These are phyloP conservation scores for Hymenoscyphus fraxineus DNA, from an alignment of 2,329 filamentous ascomycete genomes.

Conservation along the genomic window DNA sequence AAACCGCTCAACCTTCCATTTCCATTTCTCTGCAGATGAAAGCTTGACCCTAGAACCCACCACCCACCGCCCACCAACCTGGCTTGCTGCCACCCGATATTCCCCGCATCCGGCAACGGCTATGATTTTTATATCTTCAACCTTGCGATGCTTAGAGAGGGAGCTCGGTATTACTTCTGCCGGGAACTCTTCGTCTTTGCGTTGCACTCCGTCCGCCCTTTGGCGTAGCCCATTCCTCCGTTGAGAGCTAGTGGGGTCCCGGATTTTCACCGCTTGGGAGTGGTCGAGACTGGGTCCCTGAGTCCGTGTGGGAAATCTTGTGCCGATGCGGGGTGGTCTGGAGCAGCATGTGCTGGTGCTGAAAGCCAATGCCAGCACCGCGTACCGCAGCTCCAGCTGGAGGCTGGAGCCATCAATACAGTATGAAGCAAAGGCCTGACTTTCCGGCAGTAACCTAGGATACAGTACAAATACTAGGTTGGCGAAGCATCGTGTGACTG, in stretches of 20 bases:
- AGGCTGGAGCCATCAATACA: not conserved
- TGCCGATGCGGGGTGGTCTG: conserved; percentile 5
- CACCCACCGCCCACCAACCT: no score
- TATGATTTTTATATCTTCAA: conserved; percentile 1
- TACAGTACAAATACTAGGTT: not conserved
- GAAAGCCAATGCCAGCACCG: not conserved
- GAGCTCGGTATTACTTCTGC: not conserved
- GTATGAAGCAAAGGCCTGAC: not conserved
- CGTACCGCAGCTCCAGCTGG: no score
- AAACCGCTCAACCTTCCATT: not conserved
- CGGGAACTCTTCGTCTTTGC: conserved; percentile 25
- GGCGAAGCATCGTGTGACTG: conserved; percentile 18
- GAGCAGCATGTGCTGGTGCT: conserved; percentile 1
- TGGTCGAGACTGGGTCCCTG: not conserved
- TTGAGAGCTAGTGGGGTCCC: not conserved
- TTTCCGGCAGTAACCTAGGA: not conserved
- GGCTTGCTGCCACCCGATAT: conserved; percentile 12
- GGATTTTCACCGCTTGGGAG: not conserved
- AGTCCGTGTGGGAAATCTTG: not conserved
- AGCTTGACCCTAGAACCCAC: not conserved
- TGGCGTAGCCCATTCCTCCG: conserved; percentile 17
- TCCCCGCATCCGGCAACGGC: conserved; percentile 10
- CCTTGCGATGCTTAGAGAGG: not conserved
- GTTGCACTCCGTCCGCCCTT: conserved; percentile 5
- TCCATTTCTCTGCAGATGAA: not conserved